Conservation (phyloP, 2,329 filamentous ascomycete genomes). For the Fusarium mangiferae region DNA sequence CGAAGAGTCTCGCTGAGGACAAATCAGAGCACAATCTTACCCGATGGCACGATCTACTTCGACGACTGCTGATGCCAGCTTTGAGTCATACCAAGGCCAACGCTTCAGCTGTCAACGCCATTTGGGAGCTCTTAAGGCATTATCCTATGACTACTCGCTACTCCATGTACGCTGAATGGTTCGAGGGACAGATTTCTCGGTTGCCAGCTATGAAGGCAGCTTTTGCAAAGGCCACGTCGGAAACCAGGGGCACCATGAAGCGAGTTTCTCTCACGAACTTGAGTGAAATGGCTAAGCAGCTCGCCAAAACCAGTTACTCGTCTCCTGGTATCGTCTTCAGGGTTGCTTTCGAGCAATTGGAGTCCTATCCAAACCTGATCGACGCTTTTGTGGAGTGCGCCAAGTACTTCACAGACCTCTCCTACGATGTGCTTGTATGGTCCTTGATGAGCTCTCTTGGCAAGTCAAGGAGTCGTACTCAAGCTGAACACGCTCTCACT, state of each 20-base stretch:
- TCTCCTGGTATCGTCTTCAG: conserved; percentile 93
- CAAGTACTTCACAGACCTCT: conserved; percentile 90
- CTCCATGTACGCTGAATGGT: conserved; percentile 94
- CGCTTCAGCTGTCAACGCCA: conserved; percentile 83
- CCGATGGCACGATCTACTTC: conserved; percentile 87
- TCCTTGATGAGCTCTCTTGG: conserved; percentile 81
- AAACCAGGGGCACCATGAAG: conserved; percentile 89
- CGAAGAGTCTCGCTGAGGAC: conserved; percentile 77
- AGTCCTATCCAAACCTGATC: conserved; percentile 94
- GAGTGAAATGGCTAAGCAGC: conserved; percentile 82
- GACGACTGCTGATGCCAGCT: conserved; percentile 85
- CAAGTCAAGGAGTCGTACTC: conserved; percentile 70
- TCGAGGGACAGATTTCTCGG: conserved; percentile 79
- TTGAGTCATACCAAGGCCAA: conserved; percentile 89
- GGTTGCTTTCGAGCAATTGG: conserved; percentile 88
- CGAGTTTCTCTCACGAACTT: conserved; percentile 89
- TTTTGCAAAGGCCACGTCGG: conserved; percentile 79
- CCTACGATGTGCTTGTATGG: conserved; percentile 94
- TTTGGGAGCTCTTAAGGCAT: conserved; percentile 83
- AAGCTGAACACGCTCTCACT: conserved; percentile 71
- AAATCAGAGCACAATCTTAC: conserved; percentile 73
- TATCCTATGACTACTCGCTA: conserved; percentile 84
- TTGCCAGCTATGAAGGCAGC: conserved; percentile 80
- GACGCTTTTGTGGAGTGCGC: conserved; percentile 95
- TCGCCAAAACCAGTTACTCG: conserved; percentile 92